Conservation (phyloP, 345 rosid species). For the Pelargonium nanum region DNA sequence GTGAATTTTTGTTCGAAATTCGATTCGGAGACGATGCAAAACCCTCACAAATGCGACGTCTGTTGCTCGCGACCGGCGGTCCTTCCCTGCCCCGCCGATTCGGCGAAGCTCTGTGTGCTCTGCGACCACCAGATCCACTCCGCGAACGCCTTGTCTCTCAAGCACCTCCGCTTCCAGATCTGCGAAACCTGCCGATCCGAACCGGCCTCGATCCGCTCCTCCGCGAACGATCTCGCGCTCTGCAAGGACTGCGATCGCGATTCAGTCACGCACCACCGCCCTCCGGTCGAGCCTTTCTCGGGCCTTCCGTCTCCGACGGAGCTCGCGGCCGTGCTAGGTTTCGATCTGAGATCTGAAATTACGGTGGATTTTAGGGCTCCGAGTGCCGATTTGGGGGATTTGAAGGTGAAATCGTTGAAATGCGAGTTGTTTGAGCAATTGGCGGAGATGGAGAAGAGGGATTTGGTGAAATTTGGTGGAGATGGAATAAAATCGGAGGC, state of each 20-base stretch:
- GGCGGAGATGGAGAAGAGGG: constrained; percentile 41
- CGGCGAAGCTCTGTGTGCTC: constrained; percentile 73
- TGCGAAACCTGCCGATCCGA: constrained; percentile 49
- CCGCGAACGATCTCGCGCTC: constrained; percentile 18
- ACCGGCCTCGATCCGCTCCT: constrained; percentile 18
- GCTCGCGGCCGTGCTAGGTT: constrained; percentile 18
- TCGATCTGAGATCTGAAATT: constrained; percentile 10
- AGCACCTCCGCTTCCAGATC: constrained; percentile 89
- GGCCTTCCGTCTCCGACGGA: constrained; percentile 27
- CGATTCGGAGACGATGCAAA: too few species aligned
- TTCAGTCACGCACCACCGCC: constrained; percentile 8
- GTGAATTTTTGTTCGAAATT: too few species aligned
- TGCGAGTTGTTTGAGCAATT: constrained; percentile 54
- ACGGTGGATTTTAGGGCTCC: constrained; percentile 59
- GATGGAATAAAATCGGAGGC: constrained; percentile 29
- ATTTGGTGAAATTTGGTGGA: constrained; percentile 9
- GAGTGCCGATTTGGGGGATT: constrained; percentile 11
- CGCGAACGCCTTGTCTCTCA: constrained; percentile 62
- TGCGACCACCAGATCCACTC: constrained; percentile 92
- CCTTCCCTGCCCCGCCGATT: constrained; percentile 69
- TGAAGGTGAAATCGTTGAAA: constrained; percentile 38
- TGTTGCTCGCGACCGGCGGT: constrained; percentile 63
- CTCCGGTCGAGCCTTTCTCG: constrained; percentile 23
- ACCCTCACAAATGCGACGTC: too few species aligned
- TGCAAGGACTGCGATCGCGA: constrained; percentile 28